Evolutionary conservation across 2,329 filamentous ascomycete species (phyloP).

Genomic region (Pseudopyrenochaeta lycopersici): DNA sequence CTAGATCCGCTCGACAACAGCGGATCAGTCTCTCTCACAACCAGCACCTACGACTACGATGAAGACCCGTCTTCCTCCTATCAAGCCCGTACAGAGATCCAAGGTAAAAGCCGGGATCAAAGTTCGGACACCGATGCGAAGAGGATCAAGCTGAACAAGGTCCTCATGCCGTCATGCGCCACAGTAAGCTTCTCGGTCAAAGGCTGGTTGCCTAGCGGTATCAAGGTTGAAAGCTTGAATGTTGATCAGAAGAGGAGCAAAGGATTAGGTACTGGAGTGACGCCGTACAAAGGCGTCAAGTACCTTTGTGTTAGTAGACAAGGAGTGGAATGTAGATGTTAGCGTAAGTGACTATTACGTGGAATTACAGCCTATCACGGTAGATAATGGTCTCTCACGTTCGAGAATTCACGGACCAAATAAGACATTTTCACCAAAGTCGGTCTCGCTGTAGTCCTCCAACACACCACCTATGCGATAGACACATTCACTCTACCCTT

Average conservation of each 20-base stretch:
- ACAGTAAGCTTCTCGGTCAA: slow-evolving; percentile 63
- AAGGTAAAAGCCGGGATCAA: slow-evolving; percentile 21
- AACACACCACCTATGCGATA: too few species aligned
- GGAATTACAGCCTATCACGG: too few species aligned
- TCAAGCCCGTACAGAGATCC: slow-evolving; percentile 21
- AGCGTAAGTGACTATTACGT: neutral
- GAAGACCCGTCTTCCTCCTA: slow-evolving; percentile 39
- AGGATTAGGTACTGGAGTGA: slow-evolving; percentile 85
- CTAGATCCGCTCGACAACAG: slow-evolving; percentile 45
- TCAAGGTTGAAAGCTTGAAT: slow-evolving; percentile 69
- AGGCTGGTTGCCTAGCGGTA: slow-evolving; percentile 71
- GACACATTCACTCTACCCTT: too few species aligned
- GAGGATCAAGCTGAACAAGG: slow-evolving; percentile 65
- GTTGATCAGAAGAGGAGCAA: slow-evolving; percentile 79
- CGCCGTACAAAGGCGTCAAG: slow-evolving; percentile 98
- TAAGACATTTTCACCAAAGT: too few species aligned
- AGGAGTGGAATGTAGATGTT: slow-evolving; percentile 58
- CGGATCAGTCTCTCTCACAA: slow-evolving; percentile 25
- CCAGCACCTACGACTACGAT: slow-evolving; percentile 42
- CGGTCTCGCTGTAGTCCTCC: too few species aligned
- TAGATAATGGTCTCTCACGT: too few species aligned
- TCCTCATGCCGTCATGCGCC: slow-evolving; percentile 59
- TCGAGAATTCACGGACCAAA: too few species aligned
- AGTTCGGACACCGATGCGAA: slow-evolving; percentile 56
- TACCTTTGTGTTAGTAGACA: slow-evolving; percentile 79